A percentile compares a stretch with the other conserved stretches of the same genome.
These are phyloP conservation scores for Onygenales sp. DNA, from an alignment of 2,329 filamentous ascomycete species.

Conservation along the genomic window DNA sequence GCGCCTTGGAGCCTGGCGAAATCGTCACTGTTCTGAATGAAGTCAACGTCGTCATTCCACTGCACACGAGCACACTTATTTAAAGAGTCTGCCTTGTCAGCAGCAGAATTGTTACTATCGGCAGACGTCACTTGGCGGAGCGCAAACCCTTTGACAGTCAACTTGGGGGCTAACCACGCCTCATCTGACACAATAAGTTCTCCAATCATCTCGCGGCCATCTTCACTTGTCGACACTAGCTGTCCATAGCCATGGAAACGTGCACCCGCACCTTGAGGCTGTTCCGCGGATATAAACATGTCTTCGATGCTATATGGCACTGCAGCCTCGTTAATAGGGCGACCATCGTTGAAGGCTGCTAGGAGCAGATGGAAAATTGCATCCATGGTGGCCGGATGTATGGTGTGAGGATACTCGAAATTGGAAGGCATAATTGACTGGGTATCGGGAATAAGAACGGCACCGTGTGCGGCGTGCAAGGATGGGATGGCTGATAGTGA, in stretches of 20 bases:
- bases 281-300: constrained; percentile 6
- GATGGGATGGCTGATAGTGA: neutral
- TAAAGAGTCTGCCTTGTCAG: neutral
- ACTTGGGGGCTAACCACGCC: neutral
- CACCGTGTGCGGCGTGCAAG: neutral
- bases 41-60: neutral
- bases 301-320: constrained; percentile 7
- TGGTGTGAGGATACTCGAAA: neutral
- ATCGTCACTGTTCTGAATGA: neutral
- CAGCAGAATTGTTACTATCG: neutral
- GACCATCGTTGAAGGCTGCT: constrained; percentile 16
- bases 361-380: neutral
- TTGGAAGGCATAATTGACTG: neutral
- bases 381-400: neutral
- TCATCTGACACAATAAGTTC: neutral
- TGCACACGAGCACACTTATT: neutral
- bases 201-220: neutral
- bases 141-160: neutral
- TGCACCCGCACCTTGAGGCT: constrained; percentile 5
- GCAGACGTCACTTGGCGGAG: neutral
- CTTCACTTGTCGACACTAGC: neutral
- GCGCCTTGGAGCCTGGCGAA: neutral
- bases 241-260: constrained; percentile 7
- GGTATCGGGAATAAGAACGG: neutral
- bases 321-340: constrained; percentile 16